These are phyloP conservation scores for Isatis lusitanica DNA, from an alignment of 441 rosid genomes.

Conservation along the genomic window DNA sequence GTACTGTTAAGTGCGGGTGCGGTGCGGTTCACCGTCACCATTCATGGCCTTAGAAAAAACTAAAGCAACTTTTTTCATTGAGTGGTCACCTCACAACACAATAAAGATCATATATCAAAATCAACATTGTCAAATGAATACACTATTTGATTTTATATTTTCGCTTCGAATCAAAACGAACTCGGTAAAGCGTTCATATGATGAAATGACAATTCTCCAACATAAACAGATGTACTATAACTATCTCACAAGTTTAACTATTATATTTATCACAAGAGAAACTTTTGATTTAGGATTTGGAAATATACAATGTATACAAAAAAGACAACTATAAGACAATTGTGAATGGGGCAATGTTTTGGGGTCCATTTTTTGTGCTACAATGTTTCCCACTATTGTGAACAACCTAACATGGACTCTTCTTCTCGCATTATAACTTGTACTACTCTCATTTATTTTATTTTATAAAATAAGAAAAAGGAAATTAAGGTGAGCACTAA, in stretches of 20 bases:
- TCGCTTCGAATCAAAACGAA: background rate
- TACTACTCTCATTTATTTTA: constrained; percentile 32
- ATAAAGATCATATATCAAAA: constrained; percentile 28
- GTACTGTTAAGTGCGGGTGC: no score
- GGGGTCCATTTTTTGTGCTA: constrained; percentile 33
- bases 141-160: constrained; percentile 12
- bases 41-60: no score
- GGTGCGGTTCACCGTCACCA: no score
- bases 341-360: constrained; percentile 35
- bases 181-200: background rate
- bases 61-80: constrained; percentile 12
- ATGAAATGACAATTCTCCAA: background rate
- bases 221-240: constrained; percentile 1
- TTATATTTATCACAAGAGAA: background rate
- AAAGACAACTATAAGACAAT: constrained; percentile 40
- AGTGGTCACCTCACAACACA: constrained; percentile 31
- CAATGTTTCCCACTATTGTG: constrained; percentile 47
- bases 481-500: constrained; percentile 26
- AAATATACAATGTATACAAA: constrained; percentile 18
- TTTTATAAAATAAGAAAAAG: constrained; percentile 6
- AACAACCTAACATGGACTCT: constrained; percentile 38
- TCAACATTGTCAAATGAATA: constrained; percentile 20
- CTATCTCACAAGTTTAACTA: background rate
- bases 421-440: constrained; percentile 30
- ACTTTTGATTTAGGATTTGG: background rate